Conservation (phyloP, 495 filamentous ascomycete species). For the Parachaetomium inaequale region DNA sequence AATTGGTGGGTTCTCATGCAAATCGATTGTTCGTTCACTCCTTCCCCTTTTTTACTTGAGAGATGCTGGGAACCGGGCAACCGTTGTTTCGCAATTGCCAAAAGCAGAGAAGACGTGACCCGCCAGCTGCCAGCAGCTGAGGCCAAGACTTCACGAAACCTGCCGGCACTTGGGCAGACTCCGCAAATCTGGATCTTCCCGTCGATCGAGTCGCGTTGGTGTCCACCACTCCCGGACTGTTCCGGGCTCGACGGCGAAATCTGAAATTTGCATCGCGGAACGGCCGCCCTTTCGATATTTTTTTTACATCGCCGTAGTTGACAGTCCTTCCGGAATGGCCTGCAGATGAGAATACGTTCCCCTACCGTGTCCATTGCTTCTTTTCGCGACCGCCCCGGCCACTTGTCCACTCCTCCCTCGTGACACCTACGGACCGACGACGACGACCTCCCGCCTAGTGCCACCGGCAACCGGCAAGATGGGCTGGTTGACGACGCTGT, state of each 20-base stretch:
- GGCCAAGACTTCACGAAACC: not conserved
- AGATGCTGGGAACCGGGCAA: not conserved
- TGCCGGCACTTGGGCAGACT: slow-evolving; percentile 8
- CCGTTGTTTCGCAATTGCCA: not conserved
- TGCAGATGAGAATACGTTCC: not conserved
- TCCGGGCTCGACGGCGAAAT: slow-evolving; percentile 1
- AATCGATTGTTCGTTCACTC: not conserved
- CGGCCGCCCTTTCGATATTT: not conserved
- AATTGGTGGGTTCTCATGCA: too few species aligned
- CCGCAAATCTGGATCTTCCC: slow-evolving; percentile 6
- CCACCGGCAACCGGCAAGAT: slow-evolving; percentile 47
- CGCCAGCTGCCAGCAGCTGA: not conserved
- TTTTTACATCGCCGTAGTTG: not conserved
- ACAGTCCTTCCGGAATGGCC: not conserved
- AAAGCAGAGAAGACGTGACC: not conserved
- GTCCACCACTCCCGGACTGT: slow-evolving; percentile 2
- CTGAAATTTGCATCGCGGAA: slow-evolving; percentile 8
- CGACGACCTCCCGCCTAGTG: not conserved
- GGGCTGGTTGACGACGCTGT: slow-evolving; percentile 42
- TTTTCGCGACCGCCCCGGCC: not conserved
- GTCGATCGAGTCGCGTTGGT: slow-evolving; percentile 1
- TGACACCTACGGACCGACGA: not conserved
- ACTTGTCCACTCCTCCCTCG: not conserved
- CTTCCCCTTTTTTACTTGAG: not conserved
- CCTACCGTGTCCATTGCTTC: not conserved